A percentile compares a stretch with the other conserved stretches of the same genome.
phyloP scores from a whole-genome alignment of 345 rosid genomes.

The Ceriops tagal region DNA sequence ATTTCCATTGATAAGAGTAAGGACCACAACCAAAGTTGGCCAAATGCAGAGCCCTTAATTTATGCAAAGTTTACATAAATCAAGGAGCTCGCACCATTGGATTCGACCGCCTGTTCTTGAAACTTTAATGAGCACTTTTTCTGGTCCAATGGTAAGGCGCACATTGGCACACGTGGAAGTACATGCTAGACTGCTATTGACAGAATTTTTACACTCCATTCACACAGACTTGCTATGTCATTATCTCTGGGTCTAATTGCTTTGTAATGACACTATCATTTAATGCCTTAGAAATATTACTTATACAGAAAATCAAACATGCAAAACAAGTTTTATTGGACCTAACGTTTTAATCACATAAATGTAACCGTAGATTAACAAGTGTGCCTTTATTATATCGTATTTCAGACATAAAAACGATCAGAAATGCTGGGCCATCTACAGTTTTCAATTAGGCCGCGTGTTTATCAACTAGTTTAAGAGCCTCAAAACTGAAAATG shows the following conservation, averaged over 20 bases:
- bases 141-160: not conserved
- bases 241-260: too few species aligned
- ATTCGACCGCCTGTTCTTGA: not conserved
- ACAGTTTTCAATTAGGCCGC: not conserved
- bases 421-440: not conserved
- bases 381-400: not conserved
- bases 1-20: constrained; percentile 8
- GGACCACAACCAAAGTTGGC: constrained; percentile 8
- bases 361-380: not conserved
- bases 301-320: not conserved
- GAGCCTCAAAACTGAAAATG: not conserved
- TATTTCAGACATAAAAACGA: not conserved
- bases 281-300: not conserved
- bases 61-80: not conserved
- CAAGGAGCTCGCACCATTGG: not conserved
- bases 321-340: not conserved
- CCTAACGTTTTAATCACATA: not conserved
- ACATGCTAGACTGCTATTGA: too few species aligned
- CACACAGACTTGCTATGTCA: too few species aligned
- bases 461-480: constrained; percentile 8
- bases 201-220: too few species aligned
- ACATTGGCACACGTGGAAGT: not conserved
- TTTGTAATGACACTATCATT: not conserved
- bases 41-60: not conserved
- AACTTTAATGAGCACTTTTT: not conserved